Percentiles rank a stretch among this genome's conserved stretches.
phyloP scores from a whole-genome alignment of 257 asterid genomes.

The Gentiana dahurica region DNA sequence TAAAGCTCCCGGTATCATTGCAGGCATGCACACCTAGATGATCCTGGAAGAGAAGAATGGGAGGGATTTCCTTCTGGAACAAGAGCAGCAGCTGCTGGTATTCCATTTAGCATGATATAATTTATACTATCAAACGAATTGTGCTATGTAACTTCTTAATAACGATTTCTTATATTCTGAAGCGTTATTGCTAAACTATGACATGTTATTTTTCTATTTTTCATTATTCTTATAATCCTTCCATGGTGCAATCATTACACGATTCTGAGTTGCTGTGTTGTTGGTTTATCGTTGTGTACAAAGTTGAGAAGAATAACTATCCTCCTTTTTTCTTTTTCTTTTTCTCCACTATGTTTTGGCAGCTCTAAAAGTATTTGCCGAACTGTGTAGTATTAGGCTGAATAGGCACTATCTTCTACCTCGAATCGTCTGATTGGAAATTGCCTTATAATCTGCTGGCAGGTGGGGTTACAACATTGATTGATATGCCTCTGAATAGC shows the following conservation, averaged over 20 bases:
- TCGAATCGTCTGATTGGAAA: not conserved
- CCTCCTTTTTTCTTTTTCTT: too few relatives aligned
- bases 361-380: not conserved
- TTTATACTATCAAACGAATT: not conserved
- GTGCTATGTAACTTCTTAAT: not conserved
- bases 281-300: too few relatives aligned
- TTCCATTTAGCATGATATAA: constrained; percentile 1
- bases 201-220: too few relatives aligned
- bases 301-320: too few relatives aligned
- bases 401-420: not conserved
- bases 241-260: too few relatives aligned
- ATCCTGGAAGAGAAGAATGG: constrained; percentile 97
- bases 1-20: constrained; percentile 6
- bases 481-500: constrained; percentile 96
- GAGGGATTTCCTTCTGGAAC: constrained; percentile 99
- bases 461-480: constrained; percentile 92
- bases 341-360: not conserved
- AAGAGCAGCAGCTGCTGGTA: constrained; percentile 97
- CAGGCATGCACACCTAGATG: constrained; percentile 93
- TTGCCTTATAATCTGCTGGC: constrained; percentile 10
- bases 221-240: too few relatives aligned
- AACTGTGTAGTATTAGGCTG: not conserved
- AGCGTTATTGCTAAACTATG: not conserved
- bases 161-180: not conserved
- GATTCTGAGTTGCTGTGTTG: too few relatives aligned